Base-by-base conservation (phyloP, 352 stramenopile genomes). In the Phytopythium vexans region DNA sequence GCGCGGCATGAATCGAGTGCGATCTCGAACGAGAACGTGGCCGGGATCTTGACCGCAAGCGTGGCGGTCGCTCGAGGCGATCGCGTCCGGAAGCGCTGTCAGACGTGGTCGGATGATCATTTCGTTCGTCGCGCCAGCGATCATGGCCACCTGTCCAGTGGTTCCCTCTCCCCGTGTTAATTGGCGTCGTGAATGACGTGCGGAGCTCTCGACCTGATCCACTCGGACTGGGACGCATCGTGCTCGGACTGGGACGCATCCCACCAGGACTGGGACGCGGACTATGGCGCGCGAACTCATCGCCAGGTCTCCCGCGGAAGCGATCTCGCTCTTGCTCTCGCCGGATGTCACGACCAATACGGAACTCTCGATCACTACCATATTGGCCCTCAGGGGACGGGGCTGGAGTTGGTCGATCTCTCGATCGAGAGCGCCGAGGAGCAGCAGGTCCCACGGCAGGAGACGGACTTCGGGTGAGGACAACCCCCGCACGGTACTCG, bases 401-500 rank as follows among this genome's bases (percentile, higher is more conserved):
- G 0, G 33, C 35, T 9, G 47, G 47, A 6, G 47, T 43, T 8
- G 31, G 63, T 43, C 62, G 46, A 7, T 81, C 73, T n/a, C 16
- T 79, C 11, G 72, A 80, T 32, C 16, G 62, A 31, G 73, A 81
- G 31, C 68, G 57, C 33, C 42, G 44, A 38, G 68, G 60, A 0
- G 39, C 46, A 31, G 5, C 8, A 6, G 35, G 12, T 31, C 34
- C 36, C 4, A 27, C 8, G 12, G 42, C 48, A 37, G 60, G 36
- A n/a, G 60, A 73, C 34, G 54, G 69, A 12, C 58, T 59, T 10
- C 36, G 44, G 38, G 42, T 63, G 40, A 84, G 57, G 6, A 58
- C 58, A 10, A 67, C 56, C 37, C 73, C 73, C n/a, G 73, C 69
- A 45, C 68, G 74, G 32, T 74, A 58, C 8, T 58, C 61, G n/a